A percentile compares a stretch with the other conserved stretches of the same genome.
Evolutionary conservation across 768 basidiomycete genomes (phyloP).

Genomic region (Suillus ampliporus): DNA sequence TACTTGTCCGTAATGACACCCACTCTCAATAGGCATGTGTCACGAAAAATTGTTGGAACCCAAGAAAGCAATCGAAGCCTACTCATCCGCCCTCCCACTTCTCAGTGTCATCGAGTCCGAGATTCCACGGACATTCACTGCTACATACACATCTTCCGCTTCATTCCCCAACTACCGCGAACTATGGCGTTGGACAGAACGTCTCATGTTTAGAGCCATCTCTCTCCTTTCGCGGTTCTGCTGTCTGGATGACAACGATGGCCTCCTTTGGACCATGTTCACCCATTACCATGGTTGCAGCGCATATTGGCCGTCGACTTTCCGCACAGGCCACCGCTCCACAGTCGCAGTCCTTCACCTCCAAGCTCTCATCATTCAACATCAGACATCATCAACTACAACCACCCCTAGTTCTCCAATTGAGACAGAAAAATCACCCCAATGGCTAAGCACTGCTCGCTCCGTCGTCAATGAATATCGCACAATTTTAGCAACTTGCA

Average conservation of each 20-base stretch:
- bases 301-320: slow-evolving; percentile 77
- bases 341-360: slow-evolving; percentile 74
- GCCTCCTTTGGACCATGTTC: slow-evolving; percentile 67
- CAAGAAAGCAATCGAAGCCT: slow-evolving; percentile 58
- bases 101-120: slow-evolving; percentile 55
- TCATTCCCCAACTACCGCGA: slow-evolving; percentile 77
- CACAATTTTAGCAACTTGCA: slow-evolving; percentile 67
- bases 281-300: slow-evolving; percentile 64
- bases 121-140: slow-evolving; percentile 42
- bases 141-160: slow-evolving; percentile 36
- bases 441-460: slow-evolving; percentile 71
- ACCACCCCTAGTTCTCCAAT: slow-evolving; percentile 19
- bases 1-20: slow-evolving; percentile 1
- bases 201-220: slow-evolving; percentile 81
- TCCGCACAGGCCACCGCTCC: slow-evolving; percentile 78
- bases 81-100: slow-evolving; percentile 59
- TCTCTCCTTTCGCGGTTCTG: slow-evolving; percentile 61
- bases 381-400: slow-evolving; percentile 32
- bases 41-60: slow-evolving; percentile 63
- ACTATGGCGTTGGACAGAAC: slow-evolving; percentile 86
- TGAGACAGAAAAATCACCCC: slow-evolving; percentile 40
- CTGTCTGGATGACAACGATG: slow-evolving; percentile 39
- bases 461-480: slow-evolving; percentile 76
- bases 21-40: slow-evolving; percentile 65
- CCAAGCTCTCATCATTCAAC: slow-evolving; percentile 68